Evolutionary conservation across 495 filamentous ascomycete species (phyloP).

Genomic region (Lepidopterella palustris): DNA sequence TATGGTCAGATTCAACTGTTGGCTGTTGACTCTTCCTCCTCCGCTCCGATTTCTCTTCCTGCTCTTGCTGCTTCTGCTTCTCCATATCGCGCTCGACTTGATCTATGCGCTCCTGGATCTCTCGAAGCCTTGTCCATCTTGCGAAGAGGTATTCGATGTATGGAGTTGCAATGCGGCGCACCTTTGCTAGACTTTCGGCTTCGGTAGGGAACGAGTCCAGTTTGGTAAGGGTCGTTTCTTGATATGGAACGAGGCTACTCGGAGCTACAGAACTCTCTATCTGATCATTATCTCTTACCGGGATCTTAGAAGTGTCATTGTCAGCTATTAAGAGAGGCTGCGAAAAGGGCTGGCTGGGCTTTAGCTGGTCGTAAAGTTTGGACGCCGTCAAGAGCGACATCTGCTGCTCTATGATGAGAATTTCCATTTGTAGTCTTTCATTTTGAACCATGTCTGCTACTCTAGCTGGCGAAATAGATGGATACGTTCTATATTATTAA

Average conservation of each 20-base stretch:
- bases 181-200: conserved; percentile 6
- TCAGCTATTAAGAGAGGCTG: conserved; percentile 4
- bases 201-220: conserved; percentile 6
- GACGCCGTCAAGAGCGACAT: conserved; percentile 9
- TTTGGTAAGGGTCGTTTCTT: conserved; percentile 8
- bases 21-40: conserved; percentile 19
- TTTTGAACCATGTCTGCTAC: conserved; percentile 9
- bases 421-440: conserved; percentile 22
- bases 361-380: conserved; percentile 7
- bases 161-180: conserved; percentile 9
- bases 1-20: conserved; percentile 19
- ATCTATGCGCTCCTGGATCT: conserved; percentile 7
- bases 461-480: conserved; percentile 17
- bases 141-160: conserved; percentile 16
- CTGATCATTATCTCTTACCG: conserved; percentile 4
- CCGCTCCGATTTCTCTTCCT: too few species aligned
- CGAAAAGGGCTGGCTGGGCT: neutral
- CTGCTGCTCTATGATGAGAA: conserved; percentile 28
- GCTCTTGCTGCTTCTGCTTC: neutral
- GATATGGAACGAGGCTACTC: conserved; percentile 12
- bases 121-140: conserved; percentile 18
- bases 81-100: conserved; percentile 5
- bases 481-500: conserved; percentile 2
- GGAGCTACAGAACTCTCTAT: neutral
- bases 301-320: conserved; percentile 5